These are phyloP conservation scores for Eucalyptus virginea DNA, from an alignment of 345 rosid genomes.

Conservation along the genomic window DNA sequence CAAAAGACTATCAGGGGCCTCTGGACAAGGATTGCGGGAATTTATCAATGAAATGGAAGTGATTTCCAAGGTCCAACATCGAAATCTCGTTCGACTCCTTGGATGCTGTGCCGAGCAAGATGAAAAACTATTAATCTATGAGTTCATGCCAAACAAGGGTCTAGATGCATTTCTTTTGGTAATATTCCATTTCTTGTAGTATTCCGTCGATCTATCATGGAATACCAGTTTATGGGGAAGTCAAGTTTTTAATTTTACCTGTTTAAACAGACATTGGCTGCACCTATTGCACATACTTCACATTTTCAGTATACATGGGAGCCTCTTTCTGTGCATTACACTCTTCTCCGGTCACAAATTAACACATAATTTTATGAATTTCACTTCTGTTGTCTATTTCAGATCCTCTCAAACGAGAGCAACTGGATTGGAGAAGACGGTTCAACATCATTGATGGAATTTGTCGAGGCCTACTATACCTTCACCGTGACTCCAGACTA, in stretches of 20 bases:
- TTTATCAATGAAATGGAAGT: conserved; percentile 25
- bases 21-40: conserved; percentile 17
- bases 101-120: conserved; percentile 20
- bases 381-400: conserved; percentile 6
- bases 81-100: conserved; percentile 18
- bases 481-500: conserved; percentile 43
- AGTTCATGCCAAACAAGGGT: conserved; percentile 25
- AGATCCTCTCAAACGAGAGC: conserved; percentile 10
- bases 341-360: not conserved
- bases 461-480: conserved; percentile 37
- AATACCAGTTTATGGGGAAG: not conserved
- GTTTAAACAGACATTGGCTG: not conserved
- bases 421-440: conserved; percentile 27
- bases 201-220: not conserved
- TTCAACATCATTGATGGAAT: conserved; percentile 34
- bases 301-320: not conserved
- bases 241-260: not conserved
- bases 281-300: not conserved
- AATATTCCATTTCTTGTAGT: not conserved
- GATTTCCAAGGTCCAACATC: conserved; percentile 24
- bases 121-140: conserved; percentile 19
- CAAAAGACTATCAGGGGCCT: conserved; percentile 17
- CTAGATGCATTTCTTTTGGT: conserved; percentile 18
- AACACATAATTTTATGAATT: not conserved
- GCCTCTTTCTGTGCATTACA: not conserved